Conservation (phyloP, 371 early-diverging fungal species). For the Mucor plumbeus region DNA sequence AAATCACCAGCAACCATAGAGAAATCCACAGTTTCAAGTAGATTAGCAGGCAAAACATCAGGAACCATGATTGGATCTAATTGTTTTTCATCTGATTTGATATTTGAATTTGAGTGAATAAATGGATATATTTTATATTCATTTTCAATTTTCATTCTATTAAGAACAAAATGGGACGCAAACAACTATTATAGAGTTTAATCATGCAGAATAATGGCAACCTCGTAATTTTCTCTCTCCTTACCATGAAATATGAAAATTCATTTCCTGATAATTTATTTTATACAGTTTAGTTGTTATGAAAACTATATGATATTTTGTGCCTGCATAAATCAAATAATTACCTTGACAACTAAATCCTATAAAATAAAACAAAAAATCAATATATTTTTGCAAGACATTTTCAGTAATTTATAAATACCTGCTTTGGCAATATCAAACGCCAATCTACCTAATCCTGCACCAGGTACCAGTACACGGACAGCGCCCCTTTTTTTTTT, state of each 20-base stretch:
- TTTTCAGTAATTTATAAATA: constrained; percentile 4
- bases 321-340: neutral
- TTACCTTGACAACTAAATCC: constrained; percentile 85
- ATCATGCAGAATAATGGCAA: neutral
- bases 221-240: neutral
- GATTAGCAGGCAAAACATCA: constrained; percentile 73
- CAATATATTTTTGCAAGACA: neutral
- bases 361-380: constrained; percentile 17
- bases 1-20: constrained; percentile 98
- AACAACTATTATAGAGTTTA: constrained; percentile 60
- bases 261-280: constrained; percentile 62
- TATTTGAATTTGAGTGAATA: constrained; percentile 89
- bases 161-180: constrained; percentile 87
- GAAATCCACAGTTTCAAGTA: constrained; percentile 79
- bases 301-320: neutral
- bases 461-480: constrained; percentile 84
- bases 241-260: constrained; percentile 79
- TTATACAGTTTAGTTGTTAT: neutral
- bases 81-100: constrained; percentile 63
- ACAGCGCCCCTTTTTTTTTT: constrained; percentile 52
- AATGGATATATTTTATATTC: constrained; percentile 86
- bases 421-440: constrained; percentile 81
- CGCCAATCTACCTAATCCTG: constrained; percentile 90
- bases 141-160: constrained; percentile 53
- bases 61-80: constrained; percentile 76